These are phyloP conservation scores for Monosiga brevicollis DNA, from an alignment of 78 protist species.

Conservation along the genomic window DNA sequence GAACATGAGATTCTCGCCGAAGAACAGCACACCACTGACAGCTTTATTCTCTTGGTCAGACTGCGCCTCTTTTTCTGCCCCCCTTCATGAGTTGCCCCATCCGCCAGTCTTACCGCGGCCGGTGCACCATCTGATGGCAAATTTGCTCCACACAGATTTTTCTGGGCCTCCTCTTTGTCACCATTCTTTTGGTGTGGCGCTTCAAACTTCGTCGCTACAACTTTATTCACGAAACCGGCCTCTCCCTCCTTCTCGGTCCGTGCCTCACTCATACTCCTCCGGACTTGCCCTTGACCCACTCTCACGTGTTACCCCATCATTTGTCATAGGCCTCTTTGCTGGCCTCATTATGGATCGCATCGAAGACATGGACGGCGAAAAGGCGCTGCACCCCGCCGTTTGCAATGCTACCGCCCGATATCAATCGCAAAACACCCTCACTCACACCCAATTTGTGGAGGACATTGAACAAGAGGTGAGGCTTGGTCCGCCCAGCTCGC, in stretches of 20 bases:
- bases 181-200: conserved; percentile 4
- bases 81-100: neutral
- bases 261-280: neutral
- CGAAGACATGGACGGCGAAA: neutral
- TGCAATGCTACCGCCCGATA: too few species aligned
- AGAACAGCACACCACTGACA: neutral
- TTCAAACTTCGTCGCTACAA: conserved; percentile 2
- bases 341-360: neutral
- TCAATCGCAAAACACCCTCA: too few species aligned
- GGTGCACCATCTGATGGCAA: neutral
- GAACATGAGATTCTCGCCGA: neutral
- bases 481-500: too few species aligned
- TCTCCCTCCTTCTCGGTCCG: conserved; percentile 20
- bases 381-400: too few species aligned
- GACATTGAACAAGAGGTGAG: too few species aligned
- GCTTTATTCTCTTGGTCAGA: neutral
- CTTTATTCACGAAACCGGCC: conserved; percentile 25
- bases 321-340: conserved; percentile 10
- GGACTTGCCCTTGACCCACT: neutral
- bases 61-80: neutral
- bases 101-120: neutral
- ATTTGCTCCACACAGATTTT: neutral
- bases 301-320: neutral
- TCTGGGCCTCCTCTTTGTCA: conserved; percentile 6
- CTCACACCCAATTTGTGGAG: too few species aligned